Conservation (phyloP, 1,139 yeast genomes). For the Diutina ranongensis region DNA sequence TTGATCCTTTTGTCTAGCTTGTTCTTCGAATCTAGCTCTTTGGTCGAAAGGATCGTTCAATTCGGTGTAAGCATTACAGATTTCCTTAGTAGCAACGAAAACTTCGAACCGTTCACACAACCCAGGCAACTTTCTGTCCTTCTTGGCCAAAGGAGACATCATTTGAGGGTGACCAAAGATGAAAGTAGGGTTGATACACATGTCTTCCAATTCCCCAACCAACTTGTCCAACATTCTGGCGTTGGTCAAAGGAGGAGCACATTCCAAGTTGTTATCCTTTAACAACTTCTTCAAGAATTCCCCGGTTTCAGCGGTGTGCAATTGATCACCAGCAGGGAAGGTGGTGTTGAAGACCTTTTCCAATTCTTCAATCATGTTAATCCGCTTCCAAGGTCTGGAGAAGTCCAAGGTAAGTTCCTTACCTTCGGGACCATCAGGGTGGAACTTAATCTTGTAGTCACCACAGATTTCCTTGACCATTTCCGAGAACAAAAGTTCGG, state of each 20-base stretch:
- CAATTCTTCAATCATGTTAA: conserved; percentile 92
- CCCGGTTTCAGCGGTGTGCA: conserved; percentile 91
- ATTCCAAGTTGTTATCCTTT: conserved; percentile 72
- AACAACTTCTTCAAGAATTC: conserved; percentile 75
- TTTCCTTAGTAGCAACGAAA: conserved; percentile 96
- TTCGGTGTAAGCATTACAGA: conserved; percentile 97
- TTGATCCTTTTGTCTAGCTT: conserved; percentile 95
- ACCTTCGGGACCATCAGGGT: conserved; percentile 84
- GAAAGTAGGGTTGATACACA: conserved; percentile 92
- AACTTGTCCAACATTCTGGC: conserved; percentile 98
- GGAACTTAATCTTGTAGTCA: conserved; percentile 71
- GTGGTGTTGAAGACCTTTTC: conserved; percentile 78
- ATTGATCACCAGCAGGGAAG: conserved; percentile 92
- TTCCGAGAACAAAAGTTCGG: conserved; percentile 87
- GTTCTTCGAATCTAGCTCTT: conserved; percentile 95
- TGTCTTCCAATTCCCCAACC: conserved; percentile 89
- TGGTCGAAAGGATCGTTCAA: conserved; percentile 98
- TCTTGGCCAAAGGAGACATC: conserved; percentile 99
- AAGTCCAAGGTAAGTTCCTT: conserved; percentile 74
- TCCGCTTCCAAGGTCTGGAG: conserved; percentile 96
- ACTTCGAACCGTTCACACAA: conserved; percentile 98
- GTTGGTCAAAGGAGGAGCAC: conserved; percentile 94
- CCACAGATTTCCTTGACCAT: conserved; percentile 97
- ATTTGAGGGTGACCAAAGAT: conserved; percentile 98
- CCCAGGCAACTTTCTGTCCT: conserved; percentile 85